Evolutionary conservation across 805 yeast genomes (phyloP).

Genomic region (Yarrowia deformans): DNA sequence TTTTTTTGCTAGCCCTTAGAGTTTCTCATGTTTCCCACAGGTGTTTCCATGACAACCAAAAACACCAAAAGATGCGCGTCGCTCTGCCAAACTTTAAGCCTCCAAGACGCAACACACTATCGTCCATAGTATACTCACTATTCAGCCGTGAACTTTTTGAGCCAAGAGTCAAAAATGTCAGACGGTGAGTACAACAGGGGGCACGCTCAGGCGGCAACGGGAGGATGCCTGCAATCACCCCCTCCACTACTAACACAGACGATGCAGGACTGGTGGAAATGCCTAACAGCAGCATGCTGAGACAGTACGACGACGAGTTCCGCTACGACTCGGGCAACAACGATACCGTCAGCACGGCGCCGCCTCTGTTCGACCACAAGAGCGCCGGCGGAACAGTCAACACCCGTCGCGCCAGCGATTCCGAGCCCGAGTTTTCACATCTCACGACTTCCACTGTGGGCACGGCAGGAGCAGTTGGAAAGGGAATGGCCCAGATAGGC

Average conservation of each 20-base stretch:
- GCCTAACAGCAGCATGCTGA: constrained; percentile 32
- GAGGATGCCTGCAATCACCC: background rate
- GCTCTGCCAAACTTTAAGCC: constrained; percentile 9
- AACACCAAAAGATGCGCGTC: constrained; percentile 31
- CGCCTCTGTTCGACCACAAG: constrained; percentile 31
- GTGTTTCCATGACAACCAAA: constrained; percentile 23
- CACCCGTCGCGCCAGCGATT: constrained; percentile 22
- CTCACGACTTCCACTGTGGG: constrained; percentile 12
- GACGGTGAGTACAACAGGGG: constrained; percentile 4
- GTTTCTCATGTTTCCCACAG: no score
- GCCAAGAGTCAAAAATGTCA: constrained; percentile 16
- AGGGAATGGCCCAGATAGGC: constrained; percentile 33
- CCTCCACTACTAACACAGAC: background rate
- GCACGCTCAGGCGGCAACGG: background rate
- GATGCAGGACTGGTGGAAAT: constrained; percentile 30
- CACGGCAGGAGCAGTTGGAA: background rate
- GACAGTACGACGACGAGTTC: constrained; percentile 23
- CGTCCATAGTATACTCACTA: constrained; percentile 7
- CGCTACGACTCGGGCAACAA: constrained; percentile 21
- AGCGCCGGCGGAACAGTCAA: constrained; percentile 2
- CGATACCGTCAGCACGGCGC: constrained; percentile 31
- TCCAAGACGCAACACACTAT: constrained; percentile 33
- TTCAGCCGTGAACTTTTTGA: constrained; percentile 14
- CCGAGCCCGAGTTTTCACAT: constrained; percentile 22
- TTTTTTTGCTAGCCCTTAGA: no score